Evolutionary conservation across 306 rosid species (phyloP), one percentile per base, ranked within the genome.

Genomic region (Psophocarpus tetragonolobus): DNA sequence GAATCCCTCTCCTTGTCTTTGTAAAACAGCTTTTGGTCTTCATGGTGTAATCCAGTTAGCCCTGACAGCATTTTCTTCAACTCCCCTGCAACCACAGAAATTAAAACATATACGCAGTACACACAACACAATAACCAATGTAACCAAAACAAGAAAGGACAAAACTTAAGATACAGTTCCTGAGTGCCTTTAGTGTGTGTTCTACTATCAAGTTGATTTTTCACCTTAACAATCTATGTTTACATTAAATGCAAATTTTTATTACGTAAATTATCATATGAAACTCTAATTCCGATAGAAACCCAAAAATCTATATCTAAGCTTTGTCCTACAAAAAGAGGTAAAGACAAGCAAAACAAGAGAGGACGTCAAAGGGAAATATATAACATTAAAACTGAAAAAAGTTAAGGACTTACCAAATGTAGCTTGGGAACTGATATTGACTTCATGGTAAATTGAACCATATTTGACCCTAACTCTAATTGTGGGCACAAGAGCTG

Each of bases 1-100:
- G 99, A 95, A 82, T 95, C 97, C 74, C 99, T 92, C 86, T 95
- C 99, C 30, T 83, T 95, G 23, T 89, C 93, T 58, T 92, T 95
- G 83, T 86, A 92, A 51, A 92, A 79, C 74, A 95, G 84, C 88
- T 95, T 95, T 87, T 91, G 97, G 77, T 95, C 99, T 83, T 88
- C 76, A 70, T 95, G 97, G 84, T 92, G 97, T 35, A 95, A 74
- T 14, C 97, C 99, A 9, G 97, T 95, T 38, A 89, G 88, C 73
- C 99, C 97, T 38, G 82, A 83, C 80, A 94, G 70, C 91, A 94
- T 85, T 79, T 94, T 94, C 94, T 94, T 94, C 94, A 94, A 79
- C 23, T 94, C 98, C 80, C 97, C 98, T 94, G 32, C 67, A 83
- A 64, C 15, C 35, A 24, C 24, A 32, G 4, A 4, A 20, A 76